These are phyloP conservation scores for Apiospora marii DNA, from an alignment of 2,329 filamentous ascomycete genomes.

Conservation along the genomic window DNA sequence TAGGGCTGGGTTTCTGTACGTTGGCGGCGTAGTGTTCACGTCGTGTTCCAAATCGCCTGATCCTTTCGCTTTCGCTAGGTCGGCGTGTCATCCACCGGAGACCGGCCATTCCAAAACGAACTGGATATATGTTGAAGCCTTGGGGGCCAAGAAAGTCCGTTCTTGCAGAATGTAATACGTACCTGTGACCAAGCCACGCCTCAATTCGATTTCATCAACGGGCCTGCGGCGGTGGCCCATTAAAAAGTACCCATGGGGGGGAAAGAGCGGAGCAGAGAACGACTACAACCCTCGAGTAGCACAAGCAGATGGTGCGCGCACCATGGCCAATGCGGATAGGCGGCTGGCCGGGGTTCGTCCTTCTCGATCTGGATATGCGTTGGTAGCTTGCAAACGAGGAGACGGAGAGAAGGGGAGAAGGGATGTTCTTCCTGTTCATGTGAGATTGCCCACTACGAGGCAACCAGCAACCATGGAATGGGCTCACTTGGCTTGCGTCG, in stretches of 20 bases:
- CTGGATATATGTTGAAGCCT: too few species aligned
- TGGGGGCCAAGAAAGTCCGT: neutral
- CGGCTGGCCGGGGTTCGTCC: too few species aligned
- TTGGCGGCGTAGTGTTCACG: neutral
- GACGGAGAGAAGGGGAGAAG: too few species aligned
- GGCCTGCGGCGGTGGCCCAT: neutral
- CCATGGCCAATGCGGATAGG: neutral
- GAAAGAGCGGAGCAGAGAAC: neutral
- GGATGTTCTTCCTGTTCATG: too few species aligned
- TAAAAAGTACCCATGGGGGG: neutral
- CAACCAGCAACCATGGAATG: too few species aligned
- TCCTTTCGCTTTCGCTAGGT: neutral
- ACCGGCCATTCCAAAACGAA: neutral
- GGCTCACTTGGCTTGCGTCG: too few species aligned
- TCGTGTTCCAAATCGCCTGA: neutral
- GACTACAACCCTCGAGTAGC: neutral
- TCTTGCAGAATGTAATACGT: neutral
- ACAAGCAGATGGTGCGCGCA: conserved; percentile 1
- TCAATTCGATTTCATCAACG: too few species aligned
- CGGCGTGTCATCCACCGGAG: neutral
- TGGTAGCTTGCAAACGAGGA: too few species aligned
- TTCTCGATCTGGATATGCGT: too few species aligned
- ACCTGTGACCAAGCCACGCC: neutral
- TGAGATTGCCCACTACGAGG: too few species aligned
- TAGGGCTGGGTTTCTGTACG: neutral